Conservation (phyloP, 1,139 yeast species). For the Magnusiomyces magnusii region DNA sequence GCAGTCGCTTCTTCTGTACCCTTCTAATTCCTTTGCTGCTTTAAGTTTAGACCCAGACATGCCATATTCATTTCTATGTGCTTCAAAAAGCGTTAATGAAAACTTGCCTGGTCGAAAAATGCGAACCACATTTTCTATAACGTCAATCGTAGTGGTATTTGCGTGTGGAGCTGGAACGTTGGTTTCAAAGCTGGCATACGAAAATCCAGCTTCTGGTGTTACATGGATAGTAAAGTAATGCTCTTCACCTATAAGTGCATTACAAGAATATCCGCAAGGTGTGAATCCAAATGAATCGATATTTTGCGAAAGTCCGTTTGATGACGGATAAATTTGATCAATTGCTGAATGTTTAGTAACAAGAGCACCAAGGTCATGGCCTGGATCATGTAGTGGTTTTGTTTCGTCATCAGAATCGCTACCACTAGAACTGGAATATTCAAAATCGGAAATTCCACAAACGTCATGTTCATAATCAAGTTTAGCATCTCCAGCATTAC, state of each 20-base stretch:
- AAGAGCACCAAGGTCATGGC: conserved; percentile 65
- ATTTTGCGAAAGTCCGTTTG: conserved; percentile 23
- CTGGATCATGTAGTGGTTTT: conserved; percentile 44
- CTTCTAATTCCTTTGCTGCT: conserved; percentile 32
- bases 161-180: conserved; percentile 51
- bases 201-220: conserved; percentile 91
- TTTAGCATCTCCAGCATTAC: conserved; percentile 38
- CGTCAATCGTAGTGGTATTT: conserved; percentile 43
- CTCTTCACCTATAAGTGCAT: conserved; percentile 50
- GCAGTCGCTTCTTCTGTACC: conserved; percentile 59
- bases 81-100: conserved; percentile 58
- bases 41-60: conserved; percentile 9
- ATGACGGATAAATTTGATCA: conserved; percentile 47
- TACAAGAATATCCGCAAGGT: conserved; percentile 96
- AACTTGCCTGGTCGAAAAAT: conserved; percentile 73
- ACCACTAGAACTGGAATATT: conserved; percentile 5
- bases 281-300: conserved; percentile 83
- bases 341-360: conserved; percentile 58
- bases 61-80: conserved; percentile 17
- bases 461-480: conserved; percentile 31
- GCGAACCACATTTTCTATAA: conserved; percentile 47
- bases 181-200: conserved; percentile 93
- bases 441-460: conserved; percentile 19
- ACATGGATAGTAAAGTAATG: conserved; percentile 87
- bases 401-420: background rate